phyloP scores from a whole-genome alignment of 2,329 filamentous ascomycete species.

The Metarhizium guizhouense region DNA sequence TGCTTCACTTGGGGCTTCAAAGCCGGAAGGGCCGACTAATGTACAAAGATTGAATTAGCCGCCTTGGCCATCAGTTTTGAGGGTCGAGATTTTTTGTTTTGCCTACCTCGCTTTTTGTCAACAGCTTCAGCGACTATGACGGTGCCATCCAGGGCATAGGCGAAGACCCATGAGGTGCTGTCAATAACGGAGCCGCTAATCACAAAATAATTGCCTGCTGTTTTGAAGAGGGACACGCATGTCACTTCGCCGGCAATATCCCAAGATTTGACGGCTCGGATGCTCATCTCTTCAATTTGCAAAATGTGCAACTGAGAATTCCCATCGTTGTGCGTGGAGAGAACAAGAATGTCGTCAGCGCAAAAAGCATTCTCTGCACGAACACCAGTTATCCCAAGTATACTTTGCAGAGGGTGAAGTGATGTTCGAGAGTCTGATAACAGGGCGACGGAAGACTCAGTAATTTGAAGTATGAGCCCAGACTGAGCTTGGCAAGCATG shows the following conservation, averaged over 20 bases:
- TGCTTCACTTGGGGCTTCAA: neutral
- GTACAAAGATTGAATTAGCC: neutral
- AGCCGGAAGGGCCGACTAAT: neutral
- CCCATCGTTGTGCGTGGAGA: conserved; percentile 31
- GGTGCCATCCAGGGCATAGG: conserved; percentile 19
- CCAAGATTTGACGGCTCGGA: conserved; percentile 22
- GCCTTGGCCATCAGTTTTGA: neutral
- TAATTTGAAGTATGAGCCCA: conserved; percentile 42
- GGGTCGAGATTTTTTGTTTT: neutral
- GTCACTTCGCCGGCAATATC: conserved; percentile 38
- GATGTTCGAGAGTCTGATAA: conserved; percentile 27
- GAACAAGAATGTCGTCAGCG: conserved; percentile 26
- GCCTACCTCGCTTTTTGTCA: conserved; percentile 3
- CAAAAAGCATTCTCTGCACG: conserved; percentile 35
- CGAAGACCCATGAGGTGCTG: conserved; percentile 23
- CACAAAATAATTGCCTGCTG: conserved; percentile 18
- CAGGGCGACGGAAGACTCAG: conserved; percentile 36
- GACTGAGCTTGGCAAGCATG: conserved; percentile 28
- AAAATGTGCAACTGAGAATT: conserved; percentile 31
- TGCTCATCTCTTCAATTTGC: conserved; percentile 21
- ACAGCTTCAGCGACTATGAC: conserved; percentile 9
- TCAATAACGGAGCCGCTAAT: conserved; percentile 25
- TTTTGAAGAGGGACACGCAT: conserved; percentile 29
- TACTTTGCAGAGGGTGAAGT: conserved; percentile 14
- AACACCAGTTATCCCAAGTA: conserved; percentile 18